A percentile compares a stretch with the other conserved stretches of the same genome.
phyloP scores from a whole-genome alignment of 805 yeast species.

The Lipomyces orientalis region DNA sequence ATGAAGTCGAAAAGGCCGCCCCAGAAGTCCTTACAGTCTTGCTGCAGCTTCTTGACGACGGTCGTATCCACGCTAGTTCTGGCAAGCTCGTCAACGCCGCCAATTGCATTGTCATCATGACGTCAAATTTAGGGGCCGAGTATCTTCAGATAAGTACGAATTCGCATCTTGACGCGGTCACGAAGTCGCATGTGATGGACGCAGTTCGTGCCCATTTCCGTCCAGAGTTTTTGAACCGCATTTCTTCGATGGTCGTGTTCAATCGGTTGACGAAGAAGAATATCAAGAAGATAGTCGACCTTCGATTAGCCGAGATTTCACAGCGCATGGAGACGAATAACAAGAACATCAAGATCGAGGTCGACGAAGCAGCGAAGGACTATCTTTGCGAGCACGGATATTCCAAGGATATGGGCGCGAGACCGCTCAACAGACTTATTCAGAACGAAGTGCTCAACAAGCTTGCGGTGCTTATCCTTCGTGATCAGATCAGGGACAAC shows the following conservation, averaged over 20 bases:
- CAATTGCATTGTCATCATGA: constrained; percentile 91
- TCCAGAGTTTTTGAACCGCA: constrained; percentile 96
- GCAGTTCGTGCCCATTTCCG: constrained; percentile 89
- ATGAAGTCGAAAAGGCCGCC: constrained; percentile 98
- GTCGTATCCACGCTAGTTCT: constrained; percentile 91
- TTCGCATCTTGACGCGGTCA: constrained; percentile 62
- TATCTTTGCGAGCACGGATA: constrained; percentile 87
- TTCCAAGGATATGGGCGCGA: constrained; percentile 92
- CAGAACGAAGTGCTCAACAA: constrained; percentile 86
- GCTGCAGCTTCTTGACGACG: constrained; percentile 93
- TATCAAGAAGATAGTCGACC: constrained; percentile 86
- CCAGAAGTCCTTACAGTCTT: constrained; percentile 95
- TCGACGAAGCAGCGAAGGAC: constrained; percentile 78
- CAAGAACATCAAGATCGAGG: constrained; percentile 71
- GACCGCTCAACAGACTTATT: constrained; percentile 88
- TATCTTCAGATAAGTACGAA: constrained; percentile 72
- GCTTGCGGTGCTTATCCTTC: constrained; percentile 85
- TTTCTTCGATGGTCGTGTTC: constrained; percentile 89
- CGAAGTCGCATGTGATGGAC: constrained; percentile 79
- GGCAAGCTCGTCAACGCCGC: constrained; percentile 94
- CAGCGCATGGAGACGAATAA: constrained; percentile 83
- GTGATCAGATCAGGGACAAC: constrained; percentile 86
- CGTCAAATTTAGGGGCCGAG: constrained; percentile 96
- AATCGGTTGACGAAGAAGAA: constrained; percentile 91
- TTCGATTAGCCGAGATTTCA: constrained; percentile 84